phyloP scores from a whole-genome alignment of 345 rosid genomes.

The Pugionium cornutum region DNA sequence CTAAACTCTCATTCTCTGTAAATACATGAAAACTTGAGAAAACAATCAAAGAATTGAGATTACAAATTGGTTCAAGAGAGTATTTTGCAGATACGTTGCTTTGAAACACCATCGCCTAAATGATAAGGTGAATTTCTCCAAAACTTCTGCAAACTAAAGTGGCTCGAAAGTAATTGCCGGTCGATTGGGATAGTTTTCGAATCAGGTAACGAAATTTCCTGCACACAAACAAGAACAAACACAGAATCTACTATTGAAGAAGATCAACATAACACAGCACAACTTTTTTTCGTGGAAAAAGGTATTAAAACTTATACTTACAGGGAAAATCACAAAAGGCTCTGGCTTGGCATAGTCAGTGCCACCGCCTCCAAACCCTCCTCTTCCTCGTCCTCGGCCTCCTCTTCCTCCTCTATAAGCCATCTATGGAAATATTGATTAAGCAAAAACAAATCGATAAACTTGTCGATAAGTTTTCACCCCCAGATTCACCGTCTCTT shows the following conservation, averaged over 20 bases:
- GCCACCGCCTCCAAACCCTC: conserved; percentile 34
- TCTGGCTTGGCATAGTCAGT: conserved; percentile 39
- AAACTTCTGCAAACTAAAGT: conserved; percentile 3
- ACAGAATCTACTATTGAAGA: neutral
- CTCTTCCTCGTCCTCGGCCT: conserved; percentile 47
- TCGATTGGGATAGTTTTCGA: conserved; percentile 14
- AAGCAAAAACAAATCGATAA: neutral
- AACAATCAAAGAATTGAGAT: neutral
- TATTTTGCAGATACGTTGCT: conserved; percentile 13
- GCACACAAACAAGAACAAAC: neutral
- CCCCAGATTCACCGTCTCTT: neutral
- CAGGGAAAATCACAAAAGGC: conserved; percentile 58
- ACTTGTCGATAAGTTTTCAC: neutral
- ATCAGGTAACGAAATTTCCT: conserved; percentile 35
- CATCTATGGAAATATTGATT: conserved; percentile 35
- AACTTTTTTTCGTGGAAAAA: too few relatives aligned
- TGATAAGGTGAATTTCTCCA: conserved; percentile 35
- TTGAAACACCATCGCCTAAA: conserved; percentile 34
- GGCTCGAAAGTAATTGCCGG: neutral
- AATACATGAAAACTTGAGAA: neutral
- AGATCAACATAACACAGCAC: neutral
- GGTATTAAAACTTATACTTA: conserved; percentile 18
- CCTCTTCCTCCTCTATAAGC: conserved; percentile 49
- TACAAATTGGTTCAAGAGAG: neutral
- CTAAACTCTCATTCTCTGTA: conserved; percentile 36